Evolutionary conservation across 352 stramenopile species (phyloP).

Genomic region (Phytophthora parvispora): DNA sequence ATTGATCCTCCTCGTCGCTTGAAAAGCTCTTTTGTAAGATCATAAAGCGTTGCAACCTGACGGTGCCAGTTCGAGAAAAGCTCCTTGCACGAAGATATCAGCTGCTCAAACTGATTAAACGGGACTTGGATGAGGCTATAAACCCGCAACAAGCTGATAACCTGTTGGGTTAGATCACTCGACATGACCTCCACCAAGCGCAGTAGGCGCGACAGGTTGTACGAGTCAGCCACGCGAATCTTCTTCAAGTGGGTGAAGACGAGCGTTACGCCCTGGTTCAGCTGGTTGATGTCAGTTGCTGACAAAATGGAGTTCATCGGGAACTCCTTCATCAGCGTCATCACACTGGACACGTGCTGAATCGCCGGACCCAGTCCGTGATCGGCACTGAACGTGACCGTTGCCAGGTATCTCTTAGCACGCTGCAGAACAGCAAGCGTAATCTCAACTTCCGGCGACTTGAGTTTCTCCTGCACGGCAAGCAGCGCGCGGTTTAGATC

Average conservation of each 20-base stretch:
- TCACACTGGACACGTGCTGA: conserved; percentile 91
- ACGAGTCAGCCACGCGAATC: conserved; percentile 90
- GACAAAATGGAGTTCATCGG: conserved; percentile 94
- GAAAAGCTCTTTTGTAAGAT: conserved; percentile 88
- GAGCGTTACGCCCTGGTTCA: conserved; percentile 80
- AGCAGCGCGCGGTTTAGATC: conserved; percentile 92
- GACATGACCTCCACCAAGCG: conserved; percentile 90
- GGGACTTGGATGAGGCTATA: conserved; percentile 89
- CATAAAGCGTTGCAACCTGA: conserved; percentile 86
- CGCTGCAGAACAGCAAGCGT: conserved; percentile 94
- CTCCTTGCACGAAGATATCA: conserved; percentile 83
- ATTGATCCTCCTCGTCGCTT: conserved; percentile 86
- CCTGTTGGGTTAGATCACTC: conserved; percentile 86
- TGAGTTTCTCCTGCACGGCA: conserved; percentile 86
- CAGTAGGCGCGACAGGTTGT: conserved; percentile 84
- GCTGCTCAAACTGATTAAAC: conserved; percentile 86
- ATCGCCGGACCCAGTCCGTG: conserved; percentile 88
- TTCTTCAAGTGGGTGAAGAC: conserved; percentile 94
- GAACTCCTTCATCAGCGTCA: conserved; percentile 95
- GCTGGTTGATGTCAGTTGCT: conserved; percentile 87
- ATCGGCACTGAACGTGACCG: conserved; percentile 92
- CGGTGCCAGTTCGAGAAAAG: conserved; percentile 90
- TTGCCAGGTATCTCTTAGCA: conserved; percentile 92
- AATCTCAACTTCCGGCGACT: conserved; percentile 92
- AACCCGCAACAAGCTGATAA: conserved; percentile 82